Evolutionary conservation across 2,329 filamentous ascomycete species (phyloP).

Genomic region (Penicillium sp.): DNA sequence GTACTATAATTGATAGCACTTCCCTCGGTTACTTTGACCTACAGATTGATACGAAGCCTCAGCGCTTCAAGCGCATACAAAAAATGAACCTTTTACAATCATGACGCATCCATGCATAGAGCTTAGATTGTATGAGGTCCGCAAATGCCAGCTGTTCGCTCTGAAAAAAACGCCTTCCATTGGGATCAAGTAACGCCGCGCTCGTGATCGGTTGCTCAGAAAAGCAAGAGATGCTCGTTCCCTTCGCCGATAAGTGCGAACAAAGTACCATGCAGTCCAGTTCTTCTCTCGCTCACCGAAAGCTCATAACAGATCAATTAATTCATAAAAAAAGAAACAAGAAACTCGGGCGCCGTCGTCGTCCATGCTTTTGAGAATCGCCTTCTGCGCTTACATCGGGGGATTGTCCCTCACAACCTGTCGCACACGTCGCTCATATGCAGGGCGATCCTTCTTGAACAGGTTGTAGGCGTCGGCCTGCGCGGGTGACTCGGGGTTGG

Average conservation of each 20-base stretch:
- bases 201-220: constrained; percentile 30
- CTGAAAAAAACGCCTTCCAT: constrained; percentile 27
- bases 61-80: neutral
- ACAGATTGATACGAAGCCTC: neutral
- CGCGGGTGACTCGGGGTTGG: constrained; percentile 94
- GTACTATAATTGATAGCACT: neutral
- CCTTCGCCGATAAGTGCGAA: constrained; percentile 15
- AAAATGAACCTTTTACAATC: neutral
- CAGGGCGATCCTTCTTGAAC: constrained; percentile 84
- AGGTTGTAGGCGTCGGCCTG: constrained; percentile 98
- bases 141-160: constrained; percentile 5
- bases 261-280: constrained; percentile 24
- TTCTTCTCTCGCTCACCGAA: constrained; percentile 12
- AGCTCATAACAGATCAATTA: constrained; percentile 25
- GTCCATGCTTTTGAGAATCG: constrained; percentile 12
- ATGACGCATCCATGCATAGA: neutral
- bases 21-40: too few relatives aligned
- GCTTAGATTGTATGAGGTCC: neutral
- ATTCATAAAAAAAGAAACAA: constrained; percentile 14
- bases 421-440: constrained; percentile 88
- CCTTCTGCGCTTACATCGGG: constrained; percentile 60
- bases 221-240: constrained; percentile 28
- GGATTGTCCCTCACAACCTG: constrained; percentile 90
- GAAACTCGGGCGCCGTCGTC: constrained; percentile 13
- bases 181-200: constrained; percentile 36